Conservation (phyloP, 805 yeast species). For the Ogataea glucozyma region DNA sequence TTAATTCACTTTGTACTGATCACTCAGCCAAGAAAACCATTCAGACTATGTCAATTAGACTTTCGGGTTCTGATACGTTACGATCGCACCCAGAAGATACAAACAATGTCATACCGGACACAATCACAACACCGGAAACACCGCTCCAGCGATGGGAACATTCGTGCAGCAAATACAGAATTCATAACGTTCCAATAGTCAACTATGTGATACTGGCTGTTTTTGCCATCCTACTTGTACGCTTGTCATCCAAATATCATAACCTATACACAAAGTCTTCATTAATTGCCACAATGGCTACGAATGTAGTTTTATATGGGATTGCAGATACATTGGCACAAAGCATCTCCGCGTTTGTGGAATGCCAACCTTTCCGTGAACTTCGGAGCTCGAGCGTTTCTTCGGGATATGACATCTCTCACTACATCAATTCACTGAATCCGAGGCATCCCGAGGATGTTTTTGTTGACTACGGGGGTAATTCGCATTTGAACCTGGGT, state of each 20-base stretch:
- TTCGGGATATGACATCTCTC: conserved; percentile 22
- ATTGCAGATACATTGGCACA: conserved; percentile 93
- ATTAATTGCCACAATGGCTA: conserved; percentile 72
- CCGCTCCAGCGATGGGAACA: conserved; percentile 11
- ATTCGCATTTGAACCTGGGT: background rate
- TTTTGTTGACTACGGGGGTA: conserved; percentile 39
- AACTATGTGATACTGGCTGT: conserved; percentile 54
- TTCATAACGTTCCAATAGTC: conserved; percentile 54
- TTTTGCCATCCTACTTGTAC: conserved; percentile 50
- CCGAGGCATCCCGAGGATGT: conserved; percentile 24
- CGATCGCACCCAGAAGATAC: background rate
- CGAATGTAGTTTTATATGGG: conserved; percentile 81
- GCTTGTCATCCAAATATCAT: conserved; percentile 59
- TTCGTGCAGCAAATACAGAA: conserved; percentile 18
- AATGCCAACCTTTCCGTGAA: conserved; percentile 13
- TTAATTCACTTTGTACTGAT: too few species aligned
- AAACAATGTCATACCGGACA: background rate
- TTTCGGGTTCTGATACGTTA: conserved; percentile 14
- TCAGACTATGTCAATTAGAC: conserved; percentile 16
- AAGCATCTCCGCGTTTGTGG: conserved; percentile 45
- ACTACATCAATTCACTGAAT: conserved; percentile 21
- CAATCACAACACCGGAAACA: background rate
- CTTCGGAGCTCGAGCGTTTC: conserved; percentile 16
- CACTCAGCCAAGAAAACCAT: too few species aligned
- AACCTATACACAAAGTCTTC: conserved; percentile 63